Base-by-base conservation (phyloP, 2,329 filamentous ascomycete genomes). In the Fusarium succisae region DNA sequence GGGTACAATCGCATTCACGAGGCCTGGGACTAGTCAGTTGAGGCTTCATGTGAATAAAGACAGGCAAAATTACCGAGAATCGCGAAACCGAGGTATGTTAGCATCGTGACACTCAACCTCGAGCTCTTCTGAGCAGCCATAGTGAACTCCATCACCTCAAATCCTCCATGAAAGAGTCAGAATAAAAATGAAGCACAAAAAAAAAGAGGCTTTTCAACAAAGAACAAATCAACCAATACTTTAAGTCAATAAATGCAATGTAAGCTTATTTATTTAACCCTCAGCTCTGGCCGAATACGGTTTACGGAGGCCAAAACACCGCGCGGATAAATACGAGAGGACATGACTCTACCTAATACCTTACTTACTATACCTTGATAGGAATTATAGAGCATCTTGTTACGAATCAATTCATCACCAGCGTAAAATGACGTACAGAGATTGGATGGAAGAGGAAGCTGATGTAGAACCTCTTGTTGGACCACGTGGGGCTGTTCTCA, bases 1-100 rank as follows among this genome's bases (percentile, higher is more conserved):
- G 0, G 80, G 76, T 8, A 82, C 72, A 41, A 81, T 50, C 14
- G 72, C 76, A 56, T 80, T 82, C 57, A 74, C 73, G 60, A 82
- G 69, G 55, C 80, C 82, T 83, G 56, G 7, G 6, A 28, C 20
- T 38, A n/a, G 59, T 75, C 8, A 73, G 67, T 76, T 12, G 47
- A 26, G 12, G 30, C 12, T 55, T n/a, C 20, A 30, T 41, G 24
- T n/a, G 50, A 53, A 37, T 41, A n/a, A 53, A 37, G 32, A 26
- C 15, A 18, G 14, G 3, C 24, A 18, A 26, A 57, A 66, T 51
- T 73, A 79, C 78, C 78, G 22, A 79, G 72, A 44, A 79, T 66
- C 5, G 76, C 74, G 47, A 79, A 79, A 43, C 77, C 76, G 15
- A 76, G 53, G 63, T 78, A 79, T n/a, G 78, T 70, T 35, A 48